Evolutionary conservation across 495 filamentous ascomycete genomes (phyloP).

Genomic region (Tetracladium marchalianum): DNA sequence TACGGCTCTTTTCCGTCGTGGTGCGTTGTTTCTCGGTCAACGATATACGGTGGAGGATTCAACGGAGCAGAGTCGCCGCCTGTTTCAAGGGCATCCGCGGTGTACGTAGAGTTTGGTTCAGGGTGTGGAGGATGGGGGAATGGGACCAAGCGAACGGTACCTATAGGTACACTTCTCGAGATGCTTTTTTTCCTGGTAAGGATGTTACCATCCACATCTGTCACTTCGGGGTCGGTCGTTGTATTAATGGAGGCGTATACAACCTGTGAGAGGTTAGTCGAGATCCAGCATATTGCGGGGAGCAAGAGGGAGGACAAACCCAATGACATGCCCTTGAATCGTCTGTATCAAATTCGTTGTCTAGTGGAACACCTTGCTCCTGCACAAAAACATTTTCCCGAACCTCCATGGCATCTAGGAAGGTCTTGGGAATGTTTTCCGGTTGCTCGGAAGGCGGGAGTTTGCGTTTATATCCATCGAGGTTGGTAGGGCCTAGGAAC

Average conservation of each 20-base stretch:
- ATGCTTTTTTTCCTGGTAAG: conserved; percentile 23
- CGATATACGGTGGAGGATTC: conserved; percentile 21
- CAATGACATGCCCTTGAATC: conserved; percentile 74
- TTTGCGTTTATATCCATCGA: conserved; percentile 34
- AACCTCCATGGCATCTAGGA: conserved; percentile 70
- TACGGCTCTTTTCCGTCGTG: conserved; percentile 59
- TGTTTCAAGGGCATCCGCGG: conserved; percentile 13
- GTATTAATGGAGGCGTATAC: conserved; percentile 44
- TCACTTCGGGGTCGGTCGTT: conserved; percentile 21
- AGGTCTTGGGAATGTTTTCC: conserved; percentile 42
- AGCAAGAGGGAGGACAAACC: conserved; percentile 28
- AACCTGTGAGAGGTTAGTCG: conserved; percentile 27
- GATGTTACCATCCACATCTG: conserved; percentile 19
- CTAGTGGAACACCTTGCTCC: conserved; percentile 60
- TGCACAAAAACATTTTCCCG: conserved; percentile 67
- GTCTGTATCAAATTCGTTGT: conserved; percentile 69
- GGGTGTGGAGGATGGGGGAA: conserved; percentile 59
- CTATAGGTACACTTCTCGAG: conserved; percentile 44
- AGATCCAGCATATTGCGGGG: background rate
- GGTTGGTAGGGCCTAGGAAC: conserved; percentile 33
- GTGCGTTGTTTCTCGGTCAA: conserved; percentile 30
- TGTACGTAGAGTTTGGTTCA: conserved; percentile 25
- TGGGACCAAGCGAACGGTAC: conserved; percentile 68
- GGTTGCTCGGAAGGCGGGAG: conserved; percentile 32
- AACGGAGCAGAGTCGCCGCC: conserved; percentile 4